Base-by-base conservation (phyloP, 2,329 filamentous ascomycete genomes). In the Rutstroemia sydowiana region DNA sequence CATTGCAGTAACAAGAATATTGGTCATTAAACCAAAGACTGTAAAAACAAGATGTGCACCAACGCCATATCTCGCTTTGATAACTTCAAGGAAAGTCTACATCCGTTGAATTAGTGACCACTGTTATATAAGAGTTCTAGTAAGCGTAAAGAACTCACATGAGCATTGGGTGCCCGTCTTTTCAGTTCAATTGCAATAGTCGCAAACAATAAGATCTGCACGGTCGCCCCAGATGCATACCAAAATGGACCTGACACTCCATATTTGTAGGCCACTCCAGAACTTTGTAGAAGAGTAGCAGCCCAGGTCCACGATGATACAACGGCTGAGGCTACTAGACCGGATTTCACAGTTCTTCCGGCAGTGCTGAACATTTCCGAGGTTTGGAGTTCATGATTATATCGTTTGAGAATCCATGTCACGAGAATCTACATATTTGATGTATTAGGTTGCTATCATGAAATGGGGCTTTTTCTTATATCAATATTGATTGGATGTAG, bases 231-330 rank as follows among this genome's bases (percentile, higher is more conserved):
- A 1, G 74, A 77, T 1, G 78, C 80, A 62, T 84, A 84, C 77
- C 76, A 81, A 66, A 85, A 85, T 1, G 82, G 80, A 1, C 82
- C 82, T 2, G 77, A 81, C 43, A 85, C 77, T 45, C 82, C 81
- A 65, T 92, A 92, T 56, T 81, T 75, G 68, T 95, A 95, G 56
- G 87, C 88, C 16, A 95, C 86, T n/a, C 83, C 80, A 1, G 87
- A 84, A 1, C 81, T 87, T 64, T 93, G 88, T 2, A 93, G 75
- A 1, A 92, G 73, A 0, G 88, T 93, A 20, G 88, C 89, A 0
- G 88, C 89, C 89, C 89, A 95, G 0, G 90, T 95, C 90, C 91
- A 95, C 5, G 85, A 90, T 14, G 86, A 91, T 3, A 95, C 88
- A n/a, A 95, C 90, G 14, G 89, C 90, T 5, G 88, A 87, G 10